phyloP scores from a whole-genome alignment of 164 flowering plant genomes.

The Kingdonia uniflora region DNA sequence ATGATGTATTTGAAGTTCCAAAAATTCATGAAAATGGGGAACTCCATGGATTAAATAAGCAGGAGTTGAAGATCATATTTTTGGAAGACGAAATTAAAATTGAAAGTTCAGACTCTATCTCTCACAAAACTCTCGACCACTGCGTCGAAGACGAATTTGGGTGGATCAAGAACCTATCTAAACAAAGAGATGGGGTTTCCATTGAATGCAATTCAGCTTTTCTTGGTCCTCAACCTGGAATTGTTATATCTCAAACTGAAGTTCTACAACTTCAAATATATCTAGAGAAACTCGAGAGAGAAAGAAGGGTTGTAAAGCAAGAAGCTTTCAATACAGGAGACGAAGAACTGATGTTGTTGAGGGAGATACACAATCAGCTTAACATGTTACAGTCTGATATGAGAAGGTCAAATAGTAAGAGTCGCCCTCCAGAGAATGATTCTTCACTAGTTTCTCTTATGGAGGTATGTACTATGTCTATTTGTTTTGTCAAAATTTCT shows the following conservation, averaged over 20 bases:
- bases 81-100: conserved; percentile 22
- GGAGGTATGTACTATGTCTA: conserved; percentile 37
- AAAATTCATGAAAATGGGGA: conserved; percentile 13
- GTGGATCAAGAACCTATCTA: conserved; percentile 18
- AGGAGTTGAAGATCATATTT: conserved; percentile 10
- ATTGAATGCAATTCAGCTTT: conserved; percentile 13
- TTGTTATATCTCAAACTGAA: conserved; percentile 18
- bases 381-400: conserved; percentile 40
- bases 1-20: conserved; percentile 74
- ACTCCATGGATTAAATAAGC: conserved; percentile 8
- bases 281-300: conserved; percentile 40
- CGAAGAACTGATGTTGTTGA: conserved; percentile 42
- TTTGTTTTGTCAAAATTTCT: not conserved
- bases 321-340: conserved; percentile 25
- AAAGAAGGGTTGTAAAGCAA: conserved; percentile 19
- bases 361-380: conserved; percentile 49
- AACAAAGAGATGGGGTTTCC: conserved; percentile 12
- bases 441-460: conserved; percentile 18
- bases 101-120: conserved; percentile 21
- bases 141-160: conserved; percentile 18
- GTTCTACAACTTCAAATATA: conserved; percentile 28
- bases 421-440: conserved; percentile 23
- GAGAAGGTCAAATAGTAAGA: conserved; percentile 22
- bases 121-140: conserved; percentile 8
- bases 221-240: conserved; percentile 9